These are phyloP conservation scores for Kuraishia molischiana DNA, from an alignment of 805 yeast genomes.

Conservation along the genomic window DNA sequence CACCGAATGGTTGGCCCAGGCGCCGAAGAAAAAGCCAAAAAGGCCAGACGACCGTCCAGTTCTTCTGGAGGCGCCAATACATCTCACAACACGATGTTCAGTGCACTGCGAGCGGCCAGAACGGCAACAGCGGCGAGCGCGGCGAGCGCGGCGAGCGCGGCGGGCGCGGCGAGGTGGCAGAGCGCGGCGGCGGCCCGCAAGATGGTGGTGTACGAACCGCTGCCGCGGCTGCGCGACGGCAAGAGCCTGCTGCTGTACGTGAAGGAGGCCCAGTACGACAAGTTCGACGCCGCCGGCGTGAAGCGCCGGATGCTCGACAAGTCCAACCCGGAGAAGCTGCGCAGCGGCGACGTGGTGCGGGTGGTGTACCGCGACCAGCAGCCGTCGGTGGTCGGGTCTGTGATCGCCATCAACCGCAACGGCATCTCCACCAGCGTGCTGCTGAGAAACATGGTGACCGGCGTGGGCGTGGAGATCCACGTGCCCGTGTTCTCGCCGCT, in stretches of 20 bases:
- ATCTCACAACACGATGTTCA: too few relatives aligned
- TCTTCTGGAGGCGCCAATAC: too few relatives aligned
- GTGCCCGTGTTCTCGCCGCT: conserved; percentile 76
- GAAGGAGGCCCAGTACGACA: conserved; percentile 39
- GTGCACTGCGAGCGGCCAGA: too few relatives aligned
- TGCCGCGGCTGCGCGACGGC: conserved; percentile 39
- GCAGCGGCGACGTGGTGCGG: conserved; percentile 77
- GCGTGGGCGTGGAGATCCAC: conserved; percentile 78
- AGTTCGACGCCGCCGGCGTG: conserved; percentile 65
- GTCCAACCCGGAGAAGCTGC: conserved; percentile 36
- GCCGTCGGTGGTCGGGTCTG: conserved; percentile 59
- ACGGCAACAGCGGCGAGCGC: too few relatives aligned
- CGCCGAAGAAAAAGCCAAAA: too few relatives aligned
- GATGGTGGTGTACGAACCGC: conserved; percentile 34
- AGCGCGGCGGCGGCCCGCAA: too few relatives aligned
- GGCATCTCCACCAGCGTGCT: conserved; percentile 68
- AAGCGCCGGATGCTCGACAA: conserved; percentile 47
- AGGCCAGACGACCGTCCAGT: too few relatives aligned
- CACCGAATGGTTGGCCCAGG: too few relatives aligned
- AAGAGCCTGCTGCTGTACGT: conserved; percentile 32
- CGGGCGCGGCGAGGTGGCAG: too few relatives aligned
- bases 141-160: too few relatives aligned
- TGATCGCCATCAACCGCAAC: conserved; percentile 66
- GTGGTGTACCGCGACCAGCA: conserved; percentile 61
- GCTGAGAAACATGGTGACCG: conserved; percentile 72